Evolutionary conservation across 345 rosid species (phyloP), one percentile per base, ranked within the genome.

Genomic region (Theobroma cacao): DNA sequence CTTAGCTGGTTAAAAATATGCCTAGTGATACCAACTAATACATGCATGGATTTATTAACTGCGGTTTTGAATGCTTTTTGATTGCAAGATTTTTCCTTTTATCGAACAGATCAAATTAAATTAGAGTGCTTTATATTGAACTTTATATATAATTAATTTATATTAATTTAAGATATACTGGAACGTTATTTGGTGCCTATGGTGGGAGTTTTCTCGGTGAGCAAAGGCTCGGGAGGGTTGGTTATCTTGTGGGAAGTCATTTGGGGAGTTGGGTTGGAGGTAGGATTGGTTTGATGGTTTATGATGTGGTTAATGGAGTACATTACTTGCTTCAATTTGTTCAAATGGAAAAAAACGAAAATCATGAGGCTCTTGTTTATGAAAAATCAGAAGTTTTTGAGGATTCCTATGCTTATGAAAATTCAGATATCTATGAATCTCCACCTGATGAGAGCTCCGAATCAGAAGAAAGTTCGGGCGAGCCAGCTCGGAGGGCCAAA

Each of bases 201-300:
- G 79, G 87, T 31, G 98, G 94, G 73, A 97, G 94, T 59, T 90
- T 89, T 33, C 74, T 83, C 0, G 98, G 99, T 1, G 98, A 96
- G 81, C 88, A 89, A 75, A 90, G 91, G 45, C 86, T 96, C 40
- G 99, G 99, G 75, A 88, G 91, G 70, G 70, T 94, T 0, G 99
- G 99, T 34, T 94, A 94, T 82, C 95, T 94, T 34, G 94, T 89
- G 20, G 99, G 99, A 12, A 94, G 99, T 84, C 92, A 84, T 53
- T 59, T 96, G 69, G 99, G 99, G 66, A 91, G 97, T 91, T 96
- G 99, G 98, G 71, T 92, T n/a, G 99, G 99, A 0, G 99, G 95
- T 73, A 86, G 99, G 74, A 85, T 96, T 9, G 99, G 97, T 17
- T 84, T 96, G 12, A 96, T 96, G 99, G 88, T 89, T 36, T 94